phyloP scores from a whole-genome alignment of 2,329 filamentous ascomycete species.

The Aureobasidium subglaciale region DNA sequence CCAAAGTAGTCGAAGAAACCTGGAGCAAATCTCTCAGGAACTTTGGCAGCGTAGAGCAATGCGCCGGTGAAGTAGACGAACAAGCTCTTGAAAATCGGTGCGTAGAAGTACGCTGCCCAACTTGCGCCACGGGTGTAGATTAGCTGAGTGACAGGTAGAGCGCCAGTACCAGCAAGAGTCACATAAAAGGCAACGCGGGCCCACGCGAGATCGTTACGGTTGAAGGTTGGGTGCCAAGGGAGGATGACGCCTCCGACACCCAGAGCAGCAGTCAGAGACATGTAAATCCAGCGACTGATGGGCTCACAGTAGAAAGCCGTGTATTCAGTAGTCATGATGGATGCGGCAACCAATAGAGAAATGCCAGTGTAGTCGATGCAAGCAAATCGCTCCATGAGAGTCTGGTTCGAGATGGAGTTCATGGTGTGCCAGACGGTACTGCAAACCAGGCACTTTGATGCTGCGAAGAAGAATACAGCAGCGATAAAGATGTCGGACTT shows the following conservation, averaged over 20 bases:
- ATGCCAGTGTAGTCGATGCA: constrained; percentile 99
- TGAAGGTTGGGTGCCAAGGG: constrained; percentile 95
- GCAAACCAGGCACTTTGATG: constrained; percentile 90
- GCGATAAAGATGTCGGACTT: constrained; percentile 87
- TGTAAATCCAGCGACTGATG: constrained; percentile 76
- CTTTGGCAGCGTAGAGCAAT: constrained; percentile 79
- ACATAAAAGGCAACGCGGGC: constrained; percentile 86
- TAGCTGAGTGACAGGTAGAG: constrained; percentile 81
- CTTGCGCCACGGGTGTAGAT: constrained; percentile 66
- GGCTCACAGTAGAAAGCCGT: constrained; percentile 98
- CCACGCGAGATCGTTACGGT: constrained; percentile 88
- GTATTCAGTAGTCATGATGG: constrained; percentile 97
- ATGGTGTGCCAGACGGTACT: constrained; percentile 98
- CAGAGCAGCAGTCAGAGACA: constrained; percentile 69
- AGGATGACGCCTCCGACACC: constrained; percentile 83
- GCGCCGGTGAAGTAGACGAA: constrained; percentile 81
- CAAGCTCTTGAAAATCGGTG: constrained; percentile 76
- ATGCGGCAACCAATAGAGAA: constrained; percentile 85
- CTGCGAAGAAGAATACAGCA: constrained; percentile 91
- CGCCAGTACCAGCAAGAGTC: constrained; percentile 77
- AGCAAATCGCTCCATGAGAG: constrained; percentile 86
- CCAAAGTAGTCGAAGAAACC: constrained; percentile 94
- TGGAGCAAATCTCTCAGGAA: constrained; percentile 87
- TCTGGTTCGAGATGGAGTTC: constrained; percentile 89
- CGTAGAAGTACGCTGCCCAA: constrained; percentile 86